A percentile compares a stretch with the other conserved stretches of the same genome.
Evolutionary conservation across 2,329 filamentous ascomycete species (phyloP).

Genomic region (Aspergillus pseudoterreus): DNA sequence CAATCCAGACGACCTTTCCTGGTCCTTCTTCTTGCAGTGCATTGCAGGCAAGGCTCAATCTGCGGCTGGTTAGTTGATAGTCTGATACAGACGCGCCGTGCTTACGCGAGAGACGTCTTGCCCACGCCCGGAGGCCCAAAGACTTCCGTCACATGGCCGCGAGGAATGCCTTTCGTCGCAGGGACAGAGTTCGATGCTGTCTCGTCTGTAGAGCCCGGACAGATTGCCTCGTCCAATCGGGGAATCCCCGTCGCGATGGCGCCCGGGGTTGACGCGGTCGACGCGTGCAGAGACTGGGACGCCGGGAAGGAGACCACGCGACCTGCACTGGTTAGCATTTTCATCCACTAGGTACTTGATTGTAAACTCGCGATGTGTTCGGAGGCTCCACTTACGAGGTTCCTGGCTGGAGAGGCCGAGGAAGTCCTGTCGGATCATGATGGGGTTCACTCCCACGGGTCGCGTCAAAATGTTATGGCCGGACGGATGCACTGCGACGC

Average conservation of each 20-base stretch:
- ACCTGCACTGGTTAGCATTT: slow-evolving; percentile 15
- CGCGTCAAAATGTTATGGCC: not conserved
- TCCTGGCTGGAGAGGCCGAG: slow-evolving; percentile 29
- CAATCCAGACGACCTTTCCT: slow-evolving; percentile 74
- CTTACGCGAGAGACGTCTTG: slow-evolving; percentile 79
- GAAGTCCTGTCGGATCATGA: slow-evolving; percentile 19
- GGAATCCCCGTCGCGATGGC: slow-evolving; percentile 43
- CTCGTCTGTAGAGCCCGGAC: slow-evolving; percentile 12
- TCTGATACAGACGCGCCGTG: not conserved
- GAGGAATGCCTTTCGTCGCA: slow-evolving; percentile 58
- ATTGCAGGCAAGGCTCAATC: slow-evolving; percentile 66
- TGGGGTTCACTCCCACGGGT: not conserved
- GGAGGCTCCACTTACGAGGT: slow-evolving; percentile 21
- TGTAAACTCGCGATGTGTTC: too few species aligned
- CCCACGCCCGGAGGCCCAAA: slow-evolving; percentile 84
- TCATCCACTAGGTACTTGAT: not conserved
- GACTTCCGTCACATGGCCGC: slow-evolving; percentile 78
- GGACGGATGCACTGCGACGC: not conserved
- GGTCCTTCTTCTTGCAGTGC: slow-evolving; percentile 57
- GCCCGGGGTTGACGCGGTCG: slow-evolving; percentile 14
- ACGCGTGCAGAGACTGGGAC: slow-evolving; percentile 34
- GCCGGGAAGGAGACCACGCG: slow-evolving; percentile 33
- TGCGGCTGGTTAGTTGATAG: slow-evolving; percentile 33
- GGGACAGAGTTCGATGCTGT: slow-evolving; percentile 4
- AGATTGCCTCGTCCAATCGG: slow-evolving; percentile 43